Evolutionary conservation across 768 basidiomycete genomes (phyloP).

Genomic region (Lanmaoa rubissima): DNA sequence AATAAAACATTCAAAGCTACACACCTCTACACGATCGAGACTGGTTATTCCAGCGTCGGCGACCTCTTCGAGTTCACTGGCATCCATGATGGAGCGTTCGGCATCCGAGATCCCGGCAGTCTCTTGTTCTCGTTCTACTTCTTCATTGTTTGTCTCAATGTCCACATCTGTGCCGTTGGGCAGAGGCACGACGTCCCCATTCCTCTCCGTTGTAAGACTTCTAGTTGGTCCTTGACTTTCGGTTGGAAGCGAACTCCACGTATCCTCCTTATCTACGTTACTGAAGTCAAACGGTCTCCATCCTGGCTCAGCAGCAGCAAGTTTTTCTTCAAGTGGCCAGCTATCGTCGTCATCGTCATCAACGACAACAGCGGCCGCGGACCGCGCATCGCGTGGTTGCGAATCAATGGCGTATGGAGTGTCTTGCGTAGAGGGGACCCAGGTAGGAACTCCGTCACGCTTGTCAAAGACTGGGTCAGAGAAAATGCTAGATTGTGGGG

Average conservation of each 20-base stretch:
- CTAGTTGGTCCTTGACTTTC: conserved; percentile 45
- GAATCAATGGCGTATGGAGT: conserved; percentile 46
- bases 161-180: conserved; percentile 12
- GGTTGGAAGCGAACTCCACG: conserved; percentile 71
- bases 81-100: conserved; percentile 32
- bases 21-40: conserved; percentile 43
- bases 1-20: conserved; percentile 11
- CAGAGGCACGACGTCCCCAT: neutral
- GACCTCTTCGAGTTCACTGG: conserved; percentile 40
- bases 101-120: conserved; percentile 36
- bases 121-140: conserved; percentile 11
- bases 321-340: conserved; percentile 71
- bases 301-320: conserved; percentile 47
- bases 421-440: conserved; percentile 63
- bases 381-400: conserved; percentile 28
- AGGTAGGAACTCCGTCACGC: conserved; percentile 43
- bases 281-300: conserved; percentile 61
- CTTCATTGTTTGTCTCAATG: conserved; percentile 10
- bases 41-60: conserved; percentile 38
- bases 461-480: conserved; percentile 54
- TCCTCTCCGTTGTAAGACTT: conserved; percentile 16
- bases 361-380: neutral
- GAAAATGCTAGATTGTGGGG: conserved; percentile 50
- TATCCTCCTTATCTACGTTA: conserved; percentile 62
- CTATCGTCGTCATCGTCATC: conserved; percentile 63